phyloP scores from a whole-genome alignment of 1,284 basidiomycete genomes.

The Crucibulum cyathiforme region DNA sequence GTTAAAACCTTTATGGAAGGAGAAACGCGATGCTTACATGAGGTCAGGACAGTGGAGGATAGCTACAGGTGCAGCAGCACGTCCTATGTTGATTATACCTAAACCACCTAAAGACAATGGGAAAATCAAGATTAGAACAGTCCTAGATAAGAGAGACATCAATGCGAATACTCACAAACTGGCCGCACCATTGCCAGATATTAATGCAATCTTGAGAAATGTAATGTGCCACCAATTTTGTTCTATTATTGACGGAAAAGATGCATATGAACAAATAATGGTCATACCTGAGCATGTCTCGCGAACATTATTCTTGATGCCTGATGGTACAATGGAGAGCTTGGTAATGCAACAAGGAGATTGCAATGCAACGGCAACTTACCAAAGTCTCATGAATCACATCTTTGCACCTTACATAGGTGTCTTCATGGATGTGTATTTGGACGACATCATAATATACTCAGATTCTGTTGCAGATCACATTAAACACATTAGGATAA shows the following conservation, averaged over 20 bases:
- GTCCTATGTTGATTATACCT: constrained; percentile 41
- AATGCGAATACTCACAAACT: neutral
- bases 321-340: neutral
- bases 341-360: too few species aligned
- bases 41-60: constrained; percentile 34
- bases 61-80: constrained; percentile 26
- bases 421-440: constrained; percentile 2
- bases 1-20: constrained; percentile 28
- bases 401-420: neutral
- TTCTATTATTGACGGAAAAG: neutral
- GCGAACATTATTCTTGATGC: neutral
- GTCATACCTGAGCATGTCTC: neutral
- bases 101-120: constrained; percentile 23
- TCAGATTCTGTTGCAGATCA: constrained; percentile 41
- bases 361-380: neutral
- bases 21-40: constrained; percentile 32
- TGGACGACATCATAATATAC: constrained; percentile 18
- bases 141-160: neutral
- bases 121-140: neutral
- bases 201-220: neutral
- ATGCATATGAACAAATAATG: neutral
- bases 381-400: neutral
- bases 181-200: neutral
- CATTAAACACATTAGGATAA: constrained; percentile 20
- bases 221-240: neutral